These are phyloP conservation scores for Phymatotrichopsis omnivora DNA, from an alignment of 2,329 filamentous ascomycete species.

Conservation along the genomic window DNA sequence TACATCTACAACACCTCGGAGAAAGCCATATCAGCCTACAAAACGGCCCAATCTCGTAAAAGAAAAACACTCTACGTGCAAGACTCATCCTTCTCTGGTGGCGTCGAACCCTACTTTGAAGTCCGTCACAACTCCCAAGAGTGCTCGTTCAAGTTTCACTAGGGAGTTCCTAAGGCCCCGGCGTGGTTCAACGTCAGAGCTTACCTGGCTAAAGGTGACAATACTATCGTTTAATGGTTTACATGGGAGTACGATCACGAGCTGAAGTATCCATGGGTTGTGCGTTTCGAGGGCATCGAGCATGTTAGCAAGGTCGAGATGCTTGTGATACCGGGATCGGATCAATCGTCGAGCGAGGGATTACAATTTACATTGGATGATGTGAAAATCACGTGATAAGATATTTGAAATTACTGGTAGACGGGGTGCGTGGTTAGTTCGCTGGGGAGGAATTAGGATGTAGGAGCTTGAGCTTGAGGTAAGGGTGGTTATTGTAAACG, in stretches of 20 bases:
- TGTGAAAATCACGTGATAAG: constrained; percentile 14
- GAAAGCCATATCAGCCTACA: constrained; percentile 8
- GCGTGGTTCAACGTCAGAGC: constrained; percentile 11
- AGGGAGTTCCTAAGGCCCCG: constrained; percentile 7
- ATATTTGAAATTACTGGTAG: too few relatives aligned
- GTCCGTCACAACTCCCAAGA: constrained; percentile 12
- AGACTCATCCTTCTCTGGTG: constrained; percentile 13
- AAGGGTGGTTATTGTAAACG: too few relatives aligned
- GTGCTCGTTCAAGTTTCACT: constrained; percentile 13
- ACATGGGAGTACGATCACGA: constrained; percentile 12
- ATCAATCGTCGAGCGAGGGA: constrained; percentile 1
- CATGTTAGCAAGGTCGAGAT: constrained; percentile 13
- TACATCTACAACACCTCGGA: constrained; percentile 21
- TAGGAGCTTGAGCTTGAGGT: too few relatives aligned
- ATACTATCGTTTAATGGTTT: constrained; percentile 5
- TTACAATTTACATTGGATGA: constrained; percentile 15
- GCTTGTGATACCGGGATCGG: constrained; percentile 9
- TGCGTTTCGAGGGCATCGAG: constrained; percentile 3
- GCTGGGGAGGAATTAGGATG: too few relatives aligned
- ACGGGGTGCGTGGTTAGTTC: too few relatives aligned
- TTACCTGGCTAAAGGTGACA: constrained; percentile 7
- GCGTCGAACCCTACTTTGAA: constrained; percentile 10
- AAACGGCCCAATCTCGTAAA: constrained; percentile 9
- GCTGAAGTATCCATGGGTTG: constrained; percentile 13
- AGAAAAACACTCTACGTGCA: constrained; percentile 17